Base-by-base conservation (phyloP, 257 asterid genomes). In the Paulownia fortunei region DNA sequence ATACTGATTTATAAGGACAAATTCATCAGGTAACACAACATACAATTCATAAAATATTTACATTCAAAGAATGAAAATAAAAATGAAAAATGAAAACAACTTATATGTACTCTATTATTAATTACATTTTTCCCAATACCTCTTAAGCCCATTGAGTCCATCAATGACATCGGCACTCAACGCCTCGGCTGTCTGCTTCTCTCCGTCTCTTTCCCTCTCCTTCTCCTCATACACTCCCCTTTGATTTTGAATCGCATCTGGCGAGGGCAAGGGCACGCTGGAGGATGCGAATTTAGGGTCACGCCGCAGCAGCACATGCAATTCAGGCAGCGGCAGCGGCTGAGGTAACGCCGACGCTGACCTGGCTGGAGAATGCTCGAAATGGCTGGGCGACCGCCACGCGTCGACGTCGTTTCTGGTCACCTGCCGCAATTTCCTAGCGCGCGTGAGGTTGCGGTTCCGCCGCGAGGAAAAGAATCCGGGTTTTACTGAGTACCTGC, bases 291-390 rank as follows among this genome's bases (percentile, higher is more conserved):
- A 65, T 73, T 77, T 87, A 15, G 78, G 66, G 16, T 85, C 96
- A 4, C 72, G 86, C 41, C 87, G 86, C 44, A 88, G 72, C 80
- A 82, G 52, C n/a, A 65, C 73, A 36, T 84, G 87, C 76, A 83
- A 81, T 70, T 93, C 97, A 41, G 97, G 96, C 80, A 86, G 52
- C 30, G 98, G 98, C 37, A 91, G 85, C 72, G 98, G 98, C 85
- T 79, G 90, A 49, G 98, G 92, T 16, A 77, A 69, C 46, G 82
- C 89, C 8, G 83, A 32, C 72, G 79, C 24, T 1, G 87, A 73
- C 47, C 76, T 60, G 30, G 76, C 72, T 37, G 39, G 54, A 16
- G 60, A 64, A 63, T 8, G 70, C 55, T 34, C 77, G 64, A 21
- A 11, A 62, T 44, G 64, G 73, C 76, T 66, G 8, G 69, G 74